These are phyloP conservation scores for Tothia fuscella DNA, from an alignment of 2,329 filamentous ascomycete species.

Conservation along the genomic window DNA sequence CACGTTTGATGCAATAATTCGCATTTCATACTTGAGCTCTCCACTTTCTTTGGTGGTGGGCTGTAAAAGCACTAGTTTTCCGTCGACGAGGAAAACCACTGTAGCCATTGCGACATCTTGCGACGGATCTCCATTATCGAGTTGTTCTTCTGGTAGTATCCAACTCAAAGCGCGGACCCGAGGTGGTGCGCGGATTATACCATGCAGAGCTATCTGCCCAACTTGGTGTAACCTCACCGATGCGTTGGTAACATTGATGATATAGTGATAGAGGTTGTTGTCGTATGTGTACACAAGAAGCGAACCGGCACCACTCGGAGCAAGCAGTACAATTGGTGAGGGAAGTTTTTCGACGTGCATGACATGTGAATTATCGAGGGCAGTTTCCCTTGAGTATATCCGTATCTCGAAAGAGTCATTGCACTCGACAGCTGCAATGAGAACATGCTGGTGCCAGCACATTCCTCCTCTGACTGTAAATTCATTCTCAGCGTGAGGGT, in stretches of 20 bases:
- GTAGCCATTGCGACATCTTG: conserved; percentile 90
- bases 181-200: conserved; percentile 86
- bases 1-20: conserved; percentile 87
- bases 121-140: conserved; percentile 83
- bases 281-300: conserved; percentile 94
- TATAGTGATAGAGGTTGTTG: conserved; percentile 88
- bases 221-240: conserved; percentile 75
- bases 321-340: conserved; percentile 79
- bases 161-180: conserved; percentile 88
- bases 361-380: conserved; percentile 59
- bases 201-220: conserved; percentile 96
- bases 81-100: conserved; percentile 92
- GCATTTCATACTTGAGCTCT: conserved; percentile 95
- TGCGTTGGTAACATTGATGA: conserved; percentile 62
- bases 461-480: conserved; percentile 91
- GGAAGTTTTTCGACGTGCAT: conserved; percentile 68
- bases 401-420: conserved; percentile 74
- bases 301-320: conserved; percentile 84
- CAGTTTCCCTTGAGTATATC: conserved; percentile 80
- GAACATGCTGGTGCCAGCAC: conserved; percentile 96
- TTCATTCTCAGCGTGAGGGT: conserved; percentile 69
- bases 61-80: conserved; percentile 84
- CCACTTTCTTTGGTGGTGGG: conserved; percentile 73
- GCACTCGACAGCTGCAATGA: conserved; percentile 86
- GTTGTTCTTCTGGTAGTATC: conserved; percentile 84